Percentiles rank a stretch among this genome's conserved stretches.
These are phyloP conservation scores for Pyrenochaeta sp. DNA, from an alignment of 2,329 filamentous ascomycete genomes.

Conservation along the genomic window DNA sequence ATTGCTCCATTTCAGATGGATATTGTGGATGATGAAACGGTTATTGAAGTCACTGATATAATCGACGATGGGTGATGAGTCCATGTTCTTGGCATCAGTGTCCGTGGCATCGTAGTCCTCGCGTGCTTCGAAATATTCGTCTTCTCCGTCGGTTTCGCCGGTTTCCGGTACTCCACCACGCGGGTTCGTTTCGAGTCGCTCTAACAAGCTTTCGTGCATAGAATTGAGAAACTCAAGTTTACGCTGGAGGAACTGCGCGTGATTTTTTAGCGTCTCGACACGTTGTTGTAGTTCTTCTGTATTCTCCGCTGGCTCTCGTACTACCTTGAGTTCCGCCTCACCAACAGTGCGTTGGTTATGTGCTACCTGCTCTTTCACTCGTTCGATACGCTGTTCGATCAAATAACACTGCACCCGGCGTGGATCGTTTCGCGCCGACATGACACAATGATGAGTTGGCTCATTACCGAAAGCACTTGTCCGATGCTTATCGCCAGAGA, in stretches of 20 bases:
- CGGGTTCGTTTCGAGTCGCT: conserved; percentile 65
- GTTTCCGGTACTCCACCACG: conserved; percentile 53
- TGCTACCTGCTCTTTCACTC: conserved; percentile 78
- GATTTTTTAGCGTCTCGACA: conserved; percentile 61
- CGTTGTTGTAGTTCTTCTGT: conserved; percentile 63
- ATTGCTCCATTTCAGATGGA: conserved; percentile 99
- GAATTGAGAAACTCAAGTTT: conserved; percentile 66
- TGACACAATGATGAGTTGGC: conserved; percentile 92
- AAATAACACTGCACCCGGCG: conserved; percentile 86
- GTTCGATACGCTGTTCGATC: conserved; percentile 79
- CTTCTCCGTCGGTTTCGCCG: conserved; percentile 52
- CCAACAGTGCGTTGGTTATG: conserved; percentile 75
- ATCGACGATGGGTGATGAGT: conserved; percentile 75
- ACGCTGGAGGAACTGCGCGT: conserved; percentile 63
- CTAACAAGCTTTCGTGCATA: conserved; percentile 66
- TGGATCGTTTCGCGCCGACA: conserved; percentile 78
- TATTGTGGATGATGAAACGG: conserved; percentile 96
- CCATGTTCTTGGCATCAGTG: conserved; percentile 60
- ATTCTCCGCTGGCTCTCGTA: conserved; percentile 63
- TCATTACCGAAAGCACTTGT: conserved; percentile 93
- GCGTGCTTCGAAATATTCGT: conserved; percentile 57
- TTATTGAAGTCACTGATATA: conserved; percentile 97
- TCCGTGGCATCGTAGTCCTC: conserved; percentile 61
- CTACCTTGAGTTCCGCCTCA: conserved; percentile 73
- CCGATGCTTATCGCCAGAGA: conserved; percentile 79